These are phyloP conservation scores for Candida sojae DNA, from an alignment of 1,139 yeast genomes.

Conservation along the genomic window DNA sequence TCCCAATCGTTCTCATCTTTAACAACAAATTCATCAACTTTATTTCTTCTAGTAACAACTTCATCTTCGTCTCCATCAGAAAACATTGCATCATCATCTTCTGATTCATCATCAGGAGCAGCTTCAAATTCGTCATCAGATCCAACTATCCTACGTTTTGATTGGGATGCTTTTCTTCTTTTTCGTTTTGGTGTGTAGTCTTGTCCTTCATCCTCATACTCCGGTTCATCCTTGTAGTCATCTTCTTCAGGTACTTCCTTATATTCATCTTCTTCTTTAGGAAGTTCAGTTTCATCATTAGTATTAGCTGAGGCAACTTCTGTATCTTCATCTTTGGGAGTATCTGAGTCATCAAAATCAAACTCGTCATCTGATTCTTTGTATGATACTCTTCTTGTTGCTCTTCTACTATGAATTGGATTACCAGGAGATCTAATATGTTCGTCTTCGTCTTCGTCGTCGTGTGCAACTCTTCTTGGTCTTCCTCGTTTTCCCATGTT, in stretches of 20 bases:
- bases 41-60: constrained; percentile 24
- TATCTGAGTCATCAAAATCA: constrained; percentile 15
- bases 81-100: constrained; percentile 30
- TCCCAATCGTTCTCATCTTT: constrained; percentile 34
- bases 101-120: constrained; percentile 20
- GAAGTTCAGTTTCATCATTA: constrained; percentile 18
- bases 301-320: constrained; percentile 16
- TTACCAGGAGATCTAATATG: constrained; percentile 11
- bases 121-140: constrained; percentile 19
- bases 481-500: constrained; percentile 15
- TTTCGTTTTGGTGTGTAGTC: constrained; percentile 9
- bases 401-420: constrained; percentile 18
- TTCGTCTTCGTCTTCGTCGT: constrained; percentile 12
- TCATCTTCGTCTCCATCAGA: constrained; percentile 39
- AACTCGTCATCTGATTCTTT: constrained; percentile 21
- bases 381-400: constrained; percentile 17
- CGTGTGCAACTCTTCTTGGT: constrained; percentile 5
- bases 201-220: constrained; percentile 32
- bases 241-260: constrained; percentile 13
- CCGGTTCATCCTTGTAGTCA: constrained; percentile 22
- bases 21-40: constrained; percentile 31
- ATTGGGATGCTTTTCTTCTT: constrained; percentile 16
- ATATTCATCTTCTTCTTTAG: constrained; percentile 14
- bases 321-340: constrained; percentile 18
- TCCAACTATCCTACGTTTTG: constrained; percentile 11